A percentile compares a stretch with the other conserved stretches of the same genome.
These are phyloP conservation scores for Hypoxylon sp. DNA, from an alignment of 2,329 filamentous ascomycete genomes.

Conservation along the genomic window DNA sequence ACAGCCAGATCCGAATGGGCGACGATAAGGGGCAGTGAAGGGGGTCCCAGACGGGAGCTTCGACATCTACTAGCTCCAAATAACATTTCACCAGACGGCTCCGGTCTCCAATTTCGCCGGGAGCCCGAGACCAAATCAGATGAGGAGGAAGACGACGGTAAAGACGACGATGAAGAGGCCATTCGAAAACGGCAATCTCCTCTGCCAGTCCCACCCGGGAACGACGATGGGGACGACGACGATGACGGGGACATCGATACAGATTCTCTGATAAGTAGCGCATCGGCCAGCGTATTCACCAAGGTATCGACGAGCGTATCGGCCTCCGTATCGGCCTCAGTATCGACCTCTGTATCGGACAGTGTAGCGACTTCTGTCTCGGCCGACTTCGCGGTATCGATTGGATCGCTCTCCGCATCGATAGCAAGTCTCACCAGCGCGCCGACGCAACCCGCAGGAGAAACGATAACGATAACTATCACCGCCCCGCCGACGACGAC, in stretches of 20 bases:
- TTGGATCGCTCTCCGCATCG: constrained; percentile 11
- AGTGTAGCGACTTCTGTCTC: constrained; percentile 21
- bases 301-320: constrained; percentile 10
- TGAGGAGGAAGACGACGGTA: background rate
- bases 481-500: background rate
- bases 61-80: background rate
- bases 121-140: background rate
- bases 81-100: background rate
- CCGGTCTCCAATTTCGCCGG: constrained; percentile 6
- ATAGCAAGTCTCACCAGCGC: constrained; percentile 9
- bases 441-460: constrained; percentile 9
- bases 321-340: constrained; percentile 8
- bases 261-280: too few species aligned
- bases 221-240: background rate
- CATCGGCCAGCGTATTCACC: too few species aligned
- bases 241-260: too few species aligned
- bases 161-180: background rate
- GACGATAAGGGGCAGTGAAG: background rate
- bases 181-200: too few species aligned
- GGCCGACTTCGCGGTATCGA: background rate
- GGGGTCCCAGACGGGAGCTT: background rate
- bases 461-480: background rate
- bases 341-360: constrained; percentile 16
- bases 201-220: too few species aligned
- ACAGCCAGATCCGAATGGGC: background rate